Percentiles rank a stretch among this genome's conserved stretches.
Conservation (phyloP, 352 stramenopile species). For the Pythium apleroticum region DNA sequence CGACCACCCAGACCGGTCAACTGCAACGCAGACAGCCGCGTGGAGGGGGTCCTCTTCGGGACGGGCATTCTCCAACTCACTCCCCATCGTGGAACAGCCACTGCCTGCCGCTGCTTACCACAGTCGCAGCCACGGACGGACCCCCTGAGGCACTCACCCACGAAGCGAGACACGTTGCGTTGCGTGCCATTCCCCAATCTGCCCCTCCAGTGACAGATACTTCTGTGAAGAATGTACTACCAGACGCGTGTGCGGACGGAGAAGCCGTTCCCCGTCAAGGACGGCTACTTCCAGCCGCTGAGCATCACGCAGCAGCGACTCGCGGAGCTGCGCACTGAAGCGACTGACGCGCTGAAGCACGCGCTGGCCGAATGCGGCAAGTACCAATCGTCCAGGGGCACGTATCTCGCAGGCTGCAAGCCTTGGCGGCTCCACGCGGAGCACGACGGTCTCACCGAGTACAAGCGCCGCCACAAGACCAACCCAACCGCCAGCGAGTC, state of each 20-base stretch:
- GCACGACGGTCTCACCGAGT: slow-evolving; percentile 17
- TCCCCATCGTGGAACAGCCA: no score
- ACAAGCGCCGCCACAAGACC: slow-evolving; percentile 15
- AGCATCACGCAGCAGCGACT: slow-evolving; percentile 20
- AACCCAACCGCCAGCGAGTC: slow-evolving; percentile 11
- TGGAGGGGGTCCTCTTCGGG: neutral
- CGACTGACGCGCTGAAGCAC: slow-evolving; percentile 4
- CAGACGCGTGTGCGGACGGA: slow-evolving; percentile 2
- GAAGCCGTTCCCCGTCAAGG: slow-evolving; percentile 16
- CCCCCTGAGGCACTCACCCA: no score
- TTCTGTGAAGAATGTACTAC: slow-evolving; percentile 11
- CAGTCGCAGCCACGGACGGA: neutral
- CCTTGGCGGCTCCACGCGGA: slow-evolving; percentile 19
- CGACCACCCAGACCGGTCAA: neutral
- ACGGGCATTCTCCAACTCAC: neutral
- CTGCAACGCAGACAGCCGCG: neutral
- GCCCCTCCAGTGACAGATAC: neutral
- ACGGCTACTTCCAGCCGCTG: slow-evolving; percentile 14
- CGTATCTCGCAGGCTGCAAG: slow-evolving; percentile 16
- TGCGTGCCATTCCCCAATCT: neutral
- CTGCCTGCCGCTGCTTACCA: neutral
- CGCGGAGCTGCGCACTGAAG: slow-evolving; percentile 13
- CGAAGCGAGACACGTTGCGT: neutral
- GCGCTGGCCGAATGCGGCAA: slow-evolving; percentile 10
- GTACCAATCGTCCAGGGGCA: slow-evolving; percentile 14